Conservation (phyloP, 2,329 filamentous ascomycete genomes). For the Colletotrichum euphorbiae region DNA sequence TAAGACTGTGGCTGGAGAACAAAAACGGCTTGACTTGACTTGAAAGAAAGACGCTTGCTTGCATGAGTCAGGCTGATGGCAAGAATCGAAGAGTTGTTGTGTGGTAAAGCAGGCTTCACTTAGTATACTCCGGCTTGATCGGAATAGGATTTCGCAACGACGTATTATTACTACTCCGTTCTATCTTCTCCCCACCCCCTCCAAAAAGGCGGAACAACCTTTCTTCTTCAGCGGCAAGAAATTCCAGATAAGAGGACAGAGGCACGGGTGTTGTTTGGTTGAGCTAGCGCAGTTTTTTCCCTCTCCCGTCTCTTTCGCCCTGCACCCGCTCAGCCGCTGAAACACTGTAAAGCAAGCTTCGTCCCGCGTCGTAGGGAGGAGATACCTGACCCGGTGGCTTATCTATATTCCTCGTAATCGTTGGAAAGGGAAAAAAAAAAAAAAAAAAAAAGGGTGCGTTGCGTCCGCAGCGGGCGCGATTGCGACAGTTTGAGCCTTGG, state of each 20-base stretch:
- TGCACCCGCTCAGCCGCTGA: not conserved
- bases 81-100: no score
- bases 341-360: not conserved
- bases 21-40: not conserved
- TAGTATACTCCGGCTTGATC: not conserved
- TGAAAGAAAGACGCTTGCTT: slow-evolving; percentile 21
- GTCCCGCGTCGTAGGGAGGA: slow-evolving; percentile 14
- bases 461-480: no score
- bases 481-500: no score
- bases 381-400: slow-evolving; percentile 27
- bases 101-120: not conserved
- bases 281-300: slow-evolving; percentile 12
- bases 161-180: no score
- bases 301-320: not conserved
- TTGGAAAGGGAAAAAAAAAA: no score
- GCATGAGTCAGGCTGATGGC: slow-evolving; percentile 9
- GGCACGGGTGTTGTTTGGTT: slow-evolving; percentile 5
- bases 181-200: no score
- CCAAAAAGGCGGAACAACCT: no score
- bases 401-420: no score
- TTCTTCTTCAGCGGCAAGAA: no score
- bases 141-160: no score
- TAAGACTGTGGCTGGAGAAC: slow-evolving; percentile 7
- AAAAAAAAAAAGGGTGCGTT: no score
- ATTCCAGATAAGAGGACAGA: no score